Evolutionary conservation across 805 yeast genomes (phyloP), one percentile per base, ranked within the genome.

Genomic region (Nakazawaea peltata): DNA sequence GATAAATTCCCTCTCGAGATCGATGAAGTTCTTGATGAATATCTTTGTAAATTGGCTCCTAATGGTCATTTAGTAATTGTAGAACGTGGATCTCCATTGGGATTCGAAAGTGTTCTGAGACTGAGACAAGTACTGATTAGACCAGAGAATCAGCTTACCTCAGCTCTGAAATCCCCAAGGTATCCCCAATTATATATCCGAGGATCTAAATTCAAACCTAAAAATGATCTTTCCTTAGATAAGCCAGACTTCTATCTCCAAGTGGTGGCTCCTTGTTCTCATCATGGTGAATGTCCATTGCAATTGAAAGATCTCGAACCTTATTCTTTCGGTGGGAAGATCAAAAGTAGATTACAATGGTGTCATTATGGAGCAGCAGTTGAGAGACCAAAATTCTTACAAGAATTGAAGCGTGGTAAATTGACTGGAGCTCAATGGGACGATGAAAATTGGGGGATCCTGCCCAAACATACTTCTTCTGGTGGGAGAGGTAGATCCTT

Each of bases 91-190:
- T 83, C 81, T 37, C 85, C 97, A 0, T 50, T 77, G 22, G 97
- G 97, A 0, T 85, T 85, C 51, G 98, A 92, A 56, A 67, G 76
- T 3, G 70, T 87, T 39, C 94, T 95, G 0, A 66, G 96, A 36
- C 96, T 97, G 4, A 68, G 98, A 49, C 96, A 90, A 53, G 59
- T 85, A 4, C 74, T 86, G 71, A 61, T 90, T n/a, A 74, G 97
- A 45, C 96, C 97, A 0, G 94, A 81, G 46, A 69, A 73, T 5
- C 65, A 65, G 45, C 64, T 57, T 5, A 56, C 57, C 10, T 81
- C 76, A 44, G 10, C 30, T 22, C 8, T 7, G 4, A 51, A 57
- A 26, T 80, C 80, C 0, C 79, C 79, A 48, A 21, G 10, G 10
- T 67, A 77, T 22, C 87, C 92, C 22, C 63, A 87, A 46, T 81